These are phyloP conservation scores for Melanogaster broomeanus DNA, from an alignment of 768 basidiomycete species.

Conservation along the genomic window DNA sequence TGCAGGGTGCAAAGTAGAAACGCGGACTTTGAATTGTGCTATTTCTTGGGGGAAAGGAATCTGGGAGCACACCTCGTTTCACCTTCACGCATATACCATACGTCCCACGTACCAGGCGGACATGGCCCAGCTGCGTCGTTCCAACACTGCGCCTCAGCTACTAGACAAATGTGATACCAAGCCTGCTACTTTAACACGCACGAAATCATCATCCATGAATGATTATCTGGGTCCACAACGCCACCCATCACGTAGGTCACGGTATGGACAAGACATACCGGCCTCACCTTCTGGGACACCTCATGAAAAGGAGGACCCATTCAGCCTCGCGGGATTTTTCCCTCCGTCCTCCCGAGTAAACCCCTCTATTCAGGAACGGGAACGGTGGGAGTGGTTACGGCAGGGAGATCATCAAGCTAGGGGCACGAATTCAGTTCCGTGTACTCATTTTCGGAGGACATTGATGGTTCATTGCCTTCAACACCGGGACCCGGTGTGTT, in stretches of 20 bases:
- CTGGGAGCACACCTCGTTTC: not conserved
- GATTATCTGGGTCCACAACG: constrained; percentile 2
- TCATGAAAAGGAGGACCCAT: constrained; percentile 44
- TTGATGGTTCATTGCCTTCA: constrained; percentile 16
- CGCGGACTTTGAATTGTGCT: constrained; percentile 14
- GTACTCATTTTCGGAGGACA: constrained; percentile 16
- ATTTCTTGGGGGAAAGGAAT: not conserved
- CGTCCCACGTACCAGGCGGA: not conserved
- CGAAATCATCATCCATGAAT: constrained; percentile 9
- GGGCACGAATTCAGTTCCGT: constrained; percentile 5
- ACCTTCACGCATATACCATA: not conserved
- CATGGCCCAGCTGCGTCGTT: constrained; percentile 34
- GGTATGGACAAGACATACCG: not conserved
- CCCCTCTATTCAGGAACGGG: constrained; percentile 20
- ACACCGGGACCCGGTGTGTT: constrained; percentile 22
- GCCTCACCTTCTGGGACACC: constrained; percentile 19
- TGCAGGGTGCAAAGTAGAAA: too few relatives aligned
- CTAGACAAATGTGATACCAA: constrained; percentile 5
- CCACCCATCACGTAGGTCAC: not conserved
- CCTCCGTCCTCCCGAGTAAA: constrained; percentile 32
- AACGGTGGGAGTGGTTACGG: constrained; percentile 47
- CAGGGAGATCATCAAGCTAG: constrained; percentile 26
- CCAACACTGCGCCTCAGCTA: constrained; percentile 28
- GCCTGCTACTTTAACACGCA: not conserved
- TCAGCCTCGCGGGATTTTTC: constrained; percentile 51